Evolutionary conservation across 805 yeast species (phyloP), one percentile per base, ranked within the genome.

Genomic region (Candida sithepensis): DNA sequence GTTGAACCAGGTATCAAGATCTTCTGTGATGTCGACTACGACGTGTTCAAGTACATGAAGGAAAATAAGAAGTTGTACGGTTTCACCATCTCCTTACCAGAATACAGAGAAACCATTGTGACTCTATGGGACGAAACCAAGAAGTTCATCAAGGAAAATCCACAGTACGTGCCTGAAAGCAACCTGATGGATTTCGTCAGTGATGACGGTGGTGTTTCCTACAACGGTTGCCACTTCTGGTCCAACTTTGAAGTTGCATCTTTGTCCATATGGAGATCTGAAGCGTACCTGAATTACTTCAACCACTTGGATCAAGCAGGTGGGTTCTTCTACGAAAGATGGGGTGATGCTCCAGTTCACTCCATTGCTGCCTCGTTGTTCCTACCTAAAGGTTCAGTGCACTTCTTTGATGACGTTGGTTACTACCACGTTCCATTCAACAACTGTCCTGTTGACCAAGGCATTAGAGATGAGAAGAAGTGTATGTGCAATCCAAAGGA

Each of bases 291-390:
- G 41, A 74, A 77, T 47, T 89, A 84, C 67, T 89, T 89, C 58
- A 85, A 86, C 18, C 71, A 75, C 57, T 76, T 89, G 60, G 96
- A 89, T 67, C 66, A 78, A 52, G 78, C 84, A 14, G 96, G 96
- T 65, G 96, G 96, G n/a, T 89, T 89, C 71, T 89, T 85, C 71
- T 89, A 88, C 66, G 90, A 86, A 72, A 78, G 96, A 68, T 88
- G 96, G 96, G 96, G 96, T 58, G 96, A 88, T 67, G 96, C 96
- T 23, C 96, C 96, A 32, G 84, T 88, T 43, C 96, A 88, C 67
- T 85, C 95, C 5, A 82, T 88, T 59, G 96, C 94, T 28, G 96
- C 88, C 19, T 72, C 94, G 4, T 70, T 89, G 54, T 86, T 89
- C 70, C 63, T 88, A 65, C 81, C 85, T 46, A 80, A 77, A 64